Evolutionary conservation across 2,329 filamentous ascomycete genomes (phyloP), one percentile per base, ranked within the genome.

Genomic region (Moelleriella libera): DNA sequence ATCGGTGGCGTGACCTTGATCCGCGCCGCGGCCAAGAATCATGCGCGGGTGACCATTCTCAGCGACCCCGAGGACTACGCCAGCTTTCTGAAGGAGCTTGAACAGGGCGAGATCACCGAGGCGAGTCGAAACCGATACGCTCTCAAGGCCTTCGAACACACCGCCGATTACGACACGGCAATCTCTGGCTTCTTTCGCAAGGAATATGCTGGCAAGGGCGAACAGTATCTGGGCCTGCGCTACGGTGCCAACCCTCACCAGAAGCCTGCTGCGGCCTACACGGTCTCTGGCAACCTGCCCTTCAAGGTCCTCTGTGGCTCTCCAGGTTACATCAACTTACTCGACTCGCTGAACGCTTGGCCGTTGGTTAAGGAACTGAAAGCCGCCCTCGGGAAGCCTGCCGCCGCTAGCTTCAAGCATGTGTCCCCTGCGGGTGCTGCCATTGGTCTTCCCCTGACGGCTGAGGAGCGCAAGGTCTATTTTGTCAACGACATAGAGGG

Each of bases 211-310:
- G 80, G 82, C 53, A 82, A 88, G 50, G 89, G 89, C 54, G 68
- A 80, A 53, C 87, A 96, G 70, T 82, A 94, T 67, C 63, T 94
- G 51, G 72, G 87, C 50, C 82, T 98, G 53, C 84, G 92, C 58
- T 98, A 98, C 65, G 92, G 92, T 51, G 86, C 88, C 60, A 98
- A 98, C 73, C 92, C 92, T 32, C 92, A 98, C 70, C 92, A 98
- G 72, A 97, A 96, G 75, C 89, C 90, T 43, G 92, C 92, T 32
- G 80, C 88, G 21, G 89, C 90, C 46, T 96, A 80, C 64, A 78
- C 83, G 55, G 75, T 76, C 55, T 75, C 83, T 49, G 80, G 77
- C 52, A 73, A 80, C 55, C 72, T 98, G 47, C 92, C 92, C n/a
- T 96, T 96, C 79, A 95, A 90, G 72, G 88, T 94, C 30, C 80